A percentile compares a stretch with the other conserved stretches of the same genome.
These are phyloP conservation scores for Stenocarpella maydis DNA, from an alignment of 2,329 filamentous ascomycete species.

Conservation along the genomic window DNA sequence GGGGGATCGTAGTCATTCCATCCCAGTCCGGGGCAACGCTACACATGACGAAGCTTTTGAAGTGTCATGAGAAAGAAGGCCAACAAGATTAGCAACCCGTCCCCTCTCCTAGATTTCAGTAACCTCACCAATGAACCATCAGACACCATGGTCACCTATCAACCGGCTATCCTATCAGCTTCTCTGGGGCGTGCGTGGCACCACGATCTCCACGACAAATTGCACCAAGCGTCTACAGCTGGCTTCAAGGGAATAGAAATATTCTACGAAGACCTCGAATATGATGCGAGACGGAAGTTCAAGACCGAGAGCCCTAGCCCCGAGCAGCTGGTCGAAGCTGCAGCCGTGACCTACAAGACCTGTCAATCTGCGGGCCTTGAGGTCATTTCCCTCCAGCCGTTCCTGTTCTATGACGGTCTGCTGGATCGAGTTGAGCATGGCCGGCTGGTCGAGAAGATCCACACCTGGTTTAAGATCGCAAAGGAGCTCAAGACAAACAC, in stretches of 20 bases:
- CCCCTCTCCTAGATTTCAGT: no score
- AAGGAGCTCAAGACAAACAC: slow-evolving; percentile 64
- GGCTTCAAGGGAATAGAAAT: slow-evolving; percentile 66
- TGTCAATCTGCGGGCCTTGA: slow-evolving; percentile 54
- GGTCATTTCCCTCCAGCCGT: slow-evolving; percentile 67
- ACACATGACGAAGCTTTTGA: no score
- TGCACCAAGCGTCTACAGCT: slow-evolving; percentile 10
- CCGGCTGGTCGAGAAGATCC: slow-evolving; percentile 60
- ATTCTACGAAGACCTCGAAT: slow-evolving; percentile 69
- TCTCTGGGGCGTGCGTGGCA: slow-evolving; percentile 12
- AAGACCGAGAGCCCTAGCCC: slow-evolving; percentile 45
- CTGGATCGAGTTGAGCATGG: slow-evolving; percentile 56
- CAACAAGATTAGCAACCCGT: neutral
- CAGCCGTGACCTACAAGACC: slow-evolving; percentile 53
- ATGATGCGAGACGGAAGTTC: slow-evolving; percentile 36
- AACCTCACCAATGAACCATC: neutral
- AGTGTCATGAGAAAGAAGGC: no score
- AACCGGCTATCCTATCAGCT: neutral
- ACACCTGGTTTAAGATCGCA: slow-evolving; percentile 66
- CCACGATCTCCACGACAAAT: neutral
- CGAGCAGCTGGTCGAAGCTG: slow-evolving; percentile 51
- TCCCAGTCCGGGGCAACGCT: no score
- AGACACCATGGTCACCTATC: neutral
- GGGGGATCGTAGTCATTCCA: neutral
- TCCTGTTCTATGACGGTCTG: slow-evolving; percentile 68